Evolutionary conservation across 2,329 filamentous ascomycete species (phyloP), one percentile per base, ranked within the genome.

Genomic region (Fusarium sp.): DNA sequence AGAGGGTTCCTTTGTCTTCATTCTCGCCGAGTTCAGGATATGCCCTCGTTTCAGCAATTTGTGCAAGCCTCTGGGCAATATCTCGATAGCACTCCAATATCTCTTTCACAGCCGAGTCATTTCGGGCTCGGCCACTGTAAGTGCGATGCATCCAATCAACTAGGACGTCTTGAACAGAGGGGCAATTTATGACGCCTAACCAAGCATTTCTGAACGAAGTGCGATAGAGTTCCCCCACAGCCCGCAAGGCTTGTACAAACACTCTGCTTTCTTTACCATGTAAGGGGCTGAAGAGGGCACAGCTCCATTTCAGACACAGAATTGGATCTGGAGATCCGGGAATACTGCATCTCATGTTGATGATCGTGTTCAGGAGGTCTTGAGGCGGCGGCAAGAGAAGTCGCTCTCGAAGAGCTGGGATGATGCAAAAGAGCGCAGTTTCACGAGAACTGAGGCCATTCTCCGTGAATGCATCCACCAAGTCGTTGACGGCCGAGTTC

Each of bases 381-480:
- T 39, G 20, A 3, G 33, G 31, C 14, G 14, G 7, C 14, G 33
- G 22, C 16, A 39, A 6, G 24, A 14, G 24, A 5, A 61, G 10
- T 24, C 33, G 60, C 24, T 61, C 41, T 48, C 11, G 20, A 1
- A 69, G 31, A 6, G 59, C 65, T 6, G 69, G 72, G 9, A 74
- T 22, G 18, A 76, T 71, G 27, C 27, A 29, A 29, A 29, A 9
- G 27, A 29, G 27, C 7, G 27, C 27, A 9, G 8, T 29, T 29
- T 29, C 27, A 3, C 27, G 27, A 29, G 27, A 29, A 29, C 27
- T 9, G 27, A 29, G 27, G 7, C 27, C 27, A 29, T 29, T 29
- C 27, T 73, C 63, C 5, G 64, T 41, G 33, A 77, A 76, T 31
- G 63, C 71, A 29, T 56, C 64, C 2, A 64, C 71, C 22, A 77